Evolutionary conservation across 129 eudicot genomes (phyloP), one percentile per base, ranked within the genome.

Genomic region (Oenanthe sinensis): DNA sequence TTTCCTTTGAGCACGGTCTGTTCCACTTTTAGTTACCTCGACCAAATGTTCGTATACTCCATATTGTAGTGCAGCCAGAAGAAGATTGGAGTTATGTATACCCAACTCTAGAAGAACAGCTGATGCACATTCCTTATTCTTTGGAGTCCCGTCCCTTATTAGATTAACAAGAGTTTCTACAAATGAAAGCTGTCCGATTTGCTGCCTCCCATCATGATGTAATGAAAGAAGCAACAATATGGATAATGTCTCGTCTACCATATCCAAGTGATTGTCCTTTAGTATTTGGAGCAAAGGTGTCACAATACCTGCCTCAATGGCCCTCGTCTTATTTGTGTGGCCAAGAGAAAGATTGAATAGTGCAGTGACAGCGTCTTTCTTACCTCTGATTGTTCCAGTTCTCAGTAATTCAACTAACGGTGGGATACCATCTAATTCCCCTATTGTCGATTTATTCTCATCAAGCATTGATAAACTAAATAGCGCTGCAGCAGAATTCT

Each of bases 401-500:
- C 77, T 80, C 49, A 95, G 44, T 78, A 95, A 78, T 11, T 77
- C 78, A 2, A 95, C 84, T 81, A 95, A 71, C 0, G 91, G 92
- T 14, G 96, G 96, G 71, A 92, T 92, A 42, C 96, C 99, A 28
- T 92, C 83, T 58, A 85, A 75, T 22, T 80, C 69, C 48, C 97
- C 99, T 46, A 95, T 89, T 26, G 79, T 81, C 16, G 82, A 71
- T 77, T 92, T 95, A 79, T 92, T 92, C 79, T 92, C 99, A 58
- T 95, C 91, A 4, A 95, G 88, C 97, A 91, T 91, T 20, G 98
- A 95, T 68, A 95, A 81, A 81, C 97, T 86, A 43, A 87, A 91
- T 71, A 95, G 80, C 13, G 98, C 85, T 37, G 96, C 96, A n/a
- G 97, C 98, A 8, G 97, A 88, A 80, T 95, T 95, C 81, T 95